Conservation (phyloP, 164 flowering plant genomes). For the Magnolia changhungtana region DNA sequence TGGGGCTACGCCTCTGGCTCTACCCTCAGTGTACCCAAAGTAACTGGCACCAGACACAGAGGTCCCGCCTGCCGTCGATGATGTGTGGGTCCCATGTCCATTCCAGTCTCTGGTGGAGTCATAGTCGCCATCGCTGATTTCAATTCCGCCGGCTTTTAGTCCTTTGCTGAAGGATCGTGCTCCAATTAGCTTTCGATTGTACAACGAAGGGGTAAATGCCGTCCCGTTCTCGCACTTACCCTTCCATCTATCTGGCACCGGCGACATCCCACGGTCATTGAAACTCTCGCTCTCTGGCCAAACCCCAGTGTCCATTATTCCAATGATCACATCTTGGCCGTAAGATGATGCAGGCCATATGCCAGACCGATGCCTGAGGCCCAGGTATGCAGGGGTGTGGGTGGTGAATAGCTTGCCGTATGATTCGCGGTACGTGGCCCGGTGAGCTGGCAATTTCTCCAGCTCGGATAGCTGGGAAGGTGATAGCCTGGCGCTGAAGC, state of each 20-base stretch:
- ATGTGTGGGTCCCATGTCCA: slow-evolving; percentile 45
- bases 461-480: slow-evolving; percentile 17
- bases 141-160: slow-evolving; percentile 10
- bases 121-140: slow-evolving; percentile 14
- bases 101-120: slow-evolving; percentile 35
- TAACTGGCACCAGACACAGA: slow-evolving; percentile 13
- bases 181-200: slow-evolving; percentile 44
- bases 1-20: slow-evolving; percentile 35
- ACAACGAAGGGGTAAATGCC: slow-evolving; percentile 30
- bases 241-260: slow-evolving; percentile 39
- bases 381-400: slow-evolving; percentile 22
- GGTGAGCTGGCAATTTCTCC: slow-evolving; percentile 22
- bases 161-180: slow-evolving; percentile 39
- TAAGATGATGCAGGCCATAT: slow-evolving; percentile 25
- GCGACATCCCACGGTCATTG: slow-evolving; percentile 31
- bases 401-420: slow-evolving; percentile 22
- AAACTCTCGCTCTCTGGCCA: slow-evolving; percentile 49
- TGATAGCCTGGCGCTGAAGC: slow-evolving; percentile 23
- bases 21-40: slow-evolving; percentile 43
- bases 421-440: slow-evolving; percentile 12
- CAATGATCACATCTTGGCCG: slow-evolving; percentile 27
- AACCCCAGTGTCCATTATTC: slow-evolving; percentile 39
- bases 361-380: slow-evolving; percentile 15
- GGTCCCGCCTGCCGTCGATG: slow-evolving; percentile 37
- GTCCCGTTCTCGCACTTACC: slow-evolving; percentile 38